Evolutionary conservation across 768 basidiomycete genomes (phyloP).

Genomic region (Naganishia kalamii): DNA sequence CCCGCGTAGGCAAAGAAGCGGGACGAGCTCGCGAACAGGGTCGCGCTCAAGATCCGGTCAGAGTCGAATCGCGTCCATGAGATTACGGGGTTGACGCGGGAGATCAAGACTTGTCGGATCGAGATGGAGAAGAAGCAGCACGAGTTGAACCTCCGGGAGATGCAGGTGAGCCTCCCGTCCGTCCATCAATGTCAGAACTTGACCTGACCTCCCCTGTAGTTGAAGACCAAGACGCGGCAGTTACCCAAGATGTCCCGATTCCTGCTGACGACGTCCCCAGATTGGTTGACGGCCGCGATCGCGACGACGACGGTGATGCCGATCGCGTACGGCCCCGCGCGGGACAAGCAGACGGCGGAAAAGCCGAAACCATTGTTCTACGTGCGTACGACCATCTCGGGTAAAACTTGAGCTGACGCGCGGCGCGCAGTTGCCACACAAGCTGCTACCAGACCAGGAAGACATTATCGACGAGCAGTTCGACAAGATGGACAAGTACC

Average conservation of each 20-base stretch:
- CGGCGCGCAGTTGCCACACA: conserved; percentile 34
- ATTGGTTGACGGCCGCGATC: conserved; percentile 18
- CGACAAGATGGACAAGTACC: conserved; percentile 33
- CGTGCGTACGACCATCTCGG: conserved; percentile 27
- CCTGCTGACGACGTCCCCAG: conserved; percentile 33
- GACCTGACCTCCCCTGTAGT: not conserved
- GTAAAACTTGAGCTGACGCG: not conserved
- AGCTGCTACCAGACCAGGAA: conserved; percentile 39
- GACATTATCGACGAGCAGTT: conserved; percentile 28
- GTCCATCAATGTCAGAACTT: not conserved
- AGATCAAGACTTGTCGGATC: conserved; percentile 37
- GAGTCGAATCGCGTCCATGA: conserved; percentile 41
- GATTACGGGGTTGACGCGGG: conserved; percentile 37
- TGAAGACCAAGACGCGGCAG: conserved; percentile 35
- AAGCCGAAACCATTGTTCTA: conserved; percentile 38
- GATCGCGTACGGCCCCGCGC: conserved; percentile 33
- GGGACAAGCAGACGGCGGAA: conserved; percentile 27
- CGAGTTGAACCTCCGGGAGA: conserved; percentile 34
- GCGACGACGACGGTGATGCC: conserved; percentile 30
- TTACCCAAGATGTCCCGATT: conserved; percentile 37
- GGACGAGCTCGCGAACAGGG: conserved; percentile 38
- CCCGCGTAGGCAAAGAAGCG: conserved; percentile 36
- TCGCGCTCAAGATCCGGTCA: conserved; percentile 36
- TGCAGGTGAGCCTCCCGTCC: conserved; percentile 32
- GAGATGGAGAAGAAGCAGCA: conserved; percentile 36